Conservation (phyloP, 2,329 filamentous ascomycete genomes). For the Arthrobotrys megalospora region DNA sequence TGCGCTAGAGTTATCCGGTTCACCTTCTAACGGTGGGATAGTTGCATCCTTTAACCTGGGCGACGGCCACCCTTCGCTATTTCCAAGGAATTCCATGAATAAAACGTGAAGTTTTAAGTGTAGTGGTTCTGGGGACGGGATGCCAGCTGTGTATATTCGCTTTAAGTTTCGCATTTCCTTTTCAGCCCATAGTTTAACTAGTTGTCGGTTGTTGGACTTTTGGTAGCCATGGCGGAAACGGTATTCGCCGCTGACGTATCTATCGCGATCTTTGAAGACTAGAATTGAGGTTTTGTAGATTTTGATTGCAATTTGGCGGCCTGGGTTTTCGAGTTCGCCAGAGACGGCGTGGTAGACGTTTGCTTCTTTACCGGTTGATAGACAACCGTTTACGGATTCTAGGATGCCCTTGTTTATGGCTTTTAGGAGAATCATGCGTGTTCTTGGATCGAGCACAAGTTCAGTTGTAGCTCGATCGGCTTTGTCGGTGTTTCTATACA, state of each 20-base stretch:
- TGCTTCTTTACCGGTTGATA: constrained; percentile 97
- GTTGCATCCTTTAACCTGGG: constrained; percentile 90
- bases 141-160: constrained; percentile 84
- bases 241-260: constrained; percentile 95
- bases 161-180: constrained; percentile 97
- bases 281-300: constrained; percentile 99
- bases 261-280: constrained; percentile 96
- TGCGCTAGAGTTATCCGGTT: constrained; percentile 70
- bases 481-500: constrained; percentile 80
- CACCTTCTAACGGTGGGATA: constrained; percentile 73
- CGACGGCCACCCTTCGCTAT: constrained; percentile 87
- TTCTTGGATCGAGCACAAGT: constrained; percentile 92
- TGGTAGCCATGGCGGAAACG: constrained; percentile 91
- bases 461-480: constrained; percentile 93
- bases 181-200: constrained; percentile 99
- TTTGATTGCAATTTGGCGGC: constrained; percentile 85
- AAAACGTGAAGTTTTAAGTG: constrained; percentile 93
- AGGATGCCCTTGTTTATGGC: constrained; percentile 94
- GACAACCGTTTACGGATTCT: constrained; percentile 91
- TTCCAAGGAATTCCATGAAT: constrained; percentile 93
- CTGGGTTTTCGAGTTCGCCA: constrained; percentile 70
- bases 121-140: constrained; percentile 90
- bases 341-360: constrained; percentile 94
- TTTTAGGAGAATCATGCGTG: constrained; percentile 93
- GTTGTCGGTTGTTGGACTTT: constrained; percentile 93